Percentiles rank a stretch among this genome's conserved stretches.
phyloP scores from a whole-genome alignment of 371 early-diverging fungal species.

The Rhizopus arrhizus region DNA sequence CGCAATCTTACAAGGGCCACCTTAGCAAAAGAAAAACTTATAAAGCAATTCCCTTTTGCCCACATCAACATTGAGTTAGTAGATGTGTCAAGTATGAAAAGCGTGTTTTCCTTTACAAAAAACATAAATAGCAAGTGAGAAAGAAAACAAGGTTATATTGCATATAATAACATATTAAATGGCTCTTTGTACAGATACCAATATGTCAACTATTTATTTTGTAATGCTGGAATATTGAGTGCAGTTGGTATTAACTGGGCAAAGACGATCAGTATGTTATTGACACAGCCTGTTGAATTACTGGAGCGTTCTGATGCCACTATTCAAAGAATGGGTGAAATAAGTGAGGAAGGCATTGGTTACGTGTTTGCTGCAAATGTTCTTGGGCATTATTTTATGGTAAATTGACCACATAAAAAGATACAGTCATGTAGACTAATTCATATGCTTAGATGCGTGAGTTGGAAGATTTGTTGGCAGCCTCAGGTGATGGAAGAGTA shows the following conservation, averaged over 20 bases:
- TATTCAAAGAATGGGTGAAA: conserved; percentile 62
- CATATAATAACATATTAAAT: neutral
- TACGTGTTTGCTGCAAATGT: conserved; percentile 81
- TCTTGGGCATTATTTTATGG: conserved; percentile 88
- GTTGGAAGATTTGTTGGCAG: conserved; percentile 51
- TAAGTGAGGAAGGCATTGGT: conserved; percentile 73
- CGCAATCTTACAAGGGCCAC: conserved; percentile 65
- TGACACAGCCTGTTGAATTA: conserved; percentile 63
- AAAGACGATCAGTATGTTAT: conserved; percentile 44
- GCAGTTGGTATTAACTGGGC: conserved; percentile 56
- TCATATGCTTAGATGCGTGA: conserved; percentile 53
- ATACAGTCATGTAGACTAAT: neutral
- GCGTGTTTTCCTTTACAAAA: conserved; percentile 44
- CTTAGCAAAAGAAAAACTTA: conserved; percentile 56
- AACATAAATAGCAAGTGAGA: conserved; percentile 31
- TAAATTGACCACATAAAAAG: conserved; percentile 19
- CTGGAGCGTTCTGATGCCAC: conserved; percentile 70
- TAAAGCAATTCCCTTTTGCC: conserved; percentile 45
- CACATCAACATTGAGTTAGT: conserved; percentile 51
- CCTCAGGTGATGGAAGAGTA: conserved; percentile 64
- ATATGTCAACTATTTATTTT: conserved; percentile 68
- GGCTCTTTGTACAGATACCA: conserved; percentile 33
- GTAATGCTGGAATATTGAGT: conserved; percentile 83
- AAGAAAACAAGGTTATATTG: neutral
- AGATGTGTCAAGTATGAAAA: conserved; percentile 57